Percentiles rank a stretch among this genome's conserved stretches.
Evolutionary conservation across 148 eudicot species (phyloP).

Genomic region (Vaccinium darrowii): DNA sequence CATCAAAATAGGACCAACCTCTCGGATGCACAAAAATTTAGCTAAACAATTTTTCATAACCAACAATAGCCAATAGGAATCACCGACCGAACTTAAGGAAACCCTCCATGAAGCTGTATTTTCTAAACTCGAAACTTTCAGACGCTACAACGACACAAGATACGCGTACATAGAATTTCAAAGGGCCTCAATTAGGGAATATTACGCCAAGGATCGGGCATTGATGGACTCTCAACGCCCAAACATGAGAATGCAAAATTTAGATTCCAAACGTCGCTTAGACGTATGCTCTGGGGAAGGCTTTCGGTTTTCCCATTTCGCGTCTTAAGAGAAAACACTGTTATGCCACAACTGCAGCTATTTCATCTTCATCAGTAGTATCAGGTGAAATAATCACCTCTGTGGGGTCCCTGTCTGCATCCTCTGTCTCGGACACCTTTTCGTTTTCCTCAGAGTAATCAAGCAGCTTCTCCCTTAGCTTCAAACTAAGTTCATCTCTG

Average conservation of each 20-base stretch:
- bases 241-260: background rate
- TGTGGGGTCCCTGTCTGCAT: slow-evolving; percentile 22
- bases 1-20: background rate
- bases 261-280: slow-evolving; percentile 3
- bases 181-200: background rate
- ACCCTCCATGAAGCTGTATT: background rate
- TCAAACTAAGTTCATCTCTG: slow-evolving; percentile 52
- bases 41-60: background rate
- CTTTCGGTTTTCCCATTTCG: slow-evolving; percentile 5
- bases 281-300: background rate
- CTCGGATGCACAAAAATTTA: background rate
- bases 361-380: slow-evolving; percentile 57
- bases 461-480: slow-evolving; percentile 60
- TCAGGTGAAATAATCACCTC: slow-evolving; percentile 48
- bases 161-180: background rate
- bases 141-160: background rate
- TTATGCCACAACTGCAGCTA: slow-evolving; percentile 51
- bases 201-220: background rate
- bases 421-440: slow-evolving; percentile 32
- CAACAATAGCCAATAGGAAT: background rate
- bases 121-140: background rate
- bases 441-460: slow-evolving; percentile 20
- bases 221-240: background rate
- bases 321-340: background rate
- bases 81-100: background rate